These are phyloP conservation scores for Sclerotinia sclerotiorum DNA, from an alignment of 2,329 filamentous ascomycete species.

Conservation along the genomic window DNA sequence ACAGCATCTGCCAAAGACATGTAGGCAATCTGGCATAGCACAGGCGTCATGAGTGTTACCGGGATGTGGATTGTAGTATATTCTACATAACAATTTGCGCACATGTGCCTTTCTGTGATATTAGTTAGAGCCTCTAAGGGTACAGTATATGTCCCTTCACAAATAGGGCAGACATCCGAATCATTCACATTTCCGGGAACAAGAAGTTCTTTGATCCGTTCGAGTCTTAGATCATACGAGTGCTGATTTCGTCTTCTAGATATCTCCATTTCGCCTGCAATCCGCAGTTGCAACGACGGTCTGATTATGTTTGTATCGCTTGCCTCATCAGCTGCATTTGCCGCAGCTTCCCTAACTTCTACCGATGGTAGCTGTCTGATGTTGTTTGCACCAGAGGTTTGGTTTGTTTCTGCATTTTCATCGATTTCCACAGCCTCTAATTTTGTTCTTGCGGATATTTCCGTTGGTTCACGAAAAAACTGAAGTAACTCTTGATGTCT, in stretches of 20 bases:
- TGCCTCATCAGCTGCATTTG: too few species aligned
- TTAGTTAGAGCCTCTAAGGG: not conserved
- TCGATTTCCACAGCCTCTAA: too few species aligned
- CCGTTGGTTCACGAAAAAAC: too few species aligned
- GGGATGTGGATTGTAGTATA: not conserved
- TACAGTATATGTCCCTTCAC: not conserved
- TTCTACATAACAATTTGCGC: not conserved
- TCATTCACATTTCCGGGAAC: not conserved
- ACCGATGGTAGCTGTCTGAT: too few species aligned
- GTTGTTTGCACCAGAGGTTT: too few species aligned
- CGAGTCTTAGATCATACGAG: not conserved
- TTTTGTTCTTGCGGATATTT: too few species aligned
- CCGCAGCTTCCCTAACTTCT: too few species aligned
- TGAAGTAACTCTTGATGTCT: not conserved
- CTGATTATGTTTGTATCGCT: too few species aligned
- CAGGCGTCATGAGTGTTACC: not conserved
- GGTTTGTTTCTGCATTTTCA: too few species aligned
- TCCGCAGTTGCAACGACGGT: too few species aligned
- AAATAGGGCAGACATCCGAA: not conserved
- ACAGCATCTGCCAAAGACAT: constrained; percentile 4
- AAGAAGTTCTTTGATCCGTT: not conserved
- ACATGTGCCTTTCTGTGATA: not conserved
- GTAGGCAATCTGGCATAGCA: not conserved
- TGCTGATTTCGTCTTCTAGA: too few species aligned
- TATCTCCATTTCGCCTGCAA: too few species aligned